Evolutionary conservation across 1,139 yeast species (phyloP), one percentile per base, ranked within the genome.

Genomic region (Scheffersomyces parashehatae): DNA sequence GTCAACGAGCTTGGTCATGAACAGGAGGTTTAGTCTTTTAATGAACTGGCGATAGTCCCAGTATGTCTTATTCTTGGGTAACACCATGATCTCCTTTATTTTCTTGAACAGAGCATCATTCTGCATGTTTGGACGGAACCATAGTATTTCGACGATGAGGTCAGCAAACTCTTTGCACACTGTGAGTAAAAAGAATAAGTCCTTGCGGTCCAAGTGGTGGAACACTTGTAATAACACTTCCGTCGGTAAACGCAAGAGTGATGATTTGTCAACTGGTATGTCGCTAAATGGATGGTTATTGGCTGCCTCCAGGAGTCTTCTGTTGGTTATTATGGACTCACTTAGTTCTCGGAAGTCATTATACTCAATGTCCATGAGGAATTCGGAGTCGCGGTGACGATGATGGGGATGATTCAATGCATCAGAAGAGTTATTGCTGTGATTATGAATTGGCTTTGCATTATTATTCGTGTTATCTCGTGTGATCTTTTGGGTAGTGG

Each of bases 91-190:
- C 35, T 68, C 65, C 48, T 75, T 73, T 41, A 85, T 76, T 44
- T 79, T 73, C 54, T 62, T 68, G 58, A 73, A 77, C 31, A 82
- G 79, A 3, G 61, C 53, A 50, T 73, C 79, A 53, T 77, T 79
- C 58, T 77, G 86, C 68, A 80, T 85, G 48, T 83, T 85, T 1
- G 97, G 97, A 49, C 98, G 79, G 60, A 88, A 88, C 95, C 97
- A 91, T 35, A 91, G 70, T 43, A 86, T 75, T 58, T 89, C 96
- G 12, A 90, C 82, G 15, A 89, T 83, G 38, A 88, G 71, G 51
- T 82, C 81, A 28, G 91, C 89, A 86, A 96, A 90, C 50, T 83
- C 79, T 53, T 81, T 81, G 63, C 96, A 90, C 8, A 90, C 95
- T 2, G 90, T 75, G 48, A 89, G 69, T 35, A 89, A 70, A 11